Conservation (phyloP, 805 yeast species). For the Starmerella floricola region DNA sequence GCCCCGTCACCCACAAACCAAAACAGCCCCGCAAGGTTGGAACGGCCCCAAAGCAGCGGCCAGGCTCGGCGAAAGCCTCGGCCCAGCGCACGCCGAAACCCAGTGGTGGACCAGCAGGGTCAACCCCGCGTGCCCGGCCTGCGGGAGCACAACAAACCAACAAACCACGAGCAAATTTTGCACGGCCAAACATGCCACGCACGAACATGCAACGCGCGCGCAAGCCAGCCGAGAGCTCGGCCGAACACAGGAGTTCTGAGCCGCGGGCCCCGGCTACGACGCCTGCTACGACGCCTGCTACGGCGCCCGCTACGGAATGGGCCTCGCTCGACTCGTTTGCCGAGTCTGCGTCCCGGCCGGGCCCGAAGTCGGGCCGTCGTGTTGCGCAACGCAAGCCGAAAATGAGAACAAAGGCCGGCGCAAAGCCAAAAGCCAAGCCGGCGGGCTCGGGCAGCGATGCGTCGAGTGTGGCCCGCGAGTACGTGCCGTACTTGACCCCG, state of each 20-base stretch:
- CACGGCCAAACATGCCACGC: too few relatives aligned
- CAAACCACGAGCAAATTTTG: too few relatives aligned
- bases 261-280: too few relatives aligned
- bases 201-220: too few relatives aligned
- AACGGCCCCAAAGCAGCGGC: too few relatives aligned
- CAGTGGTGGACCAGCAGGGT: too few relatives aligned
- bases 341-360: background rate
- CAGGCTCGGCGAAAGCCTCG: too few relatives aligned
- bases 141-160: too few relatives aligned
- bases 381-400: background rate
- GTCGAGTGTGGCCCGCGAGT: background rate
- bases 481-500: constrained; percentile 9
- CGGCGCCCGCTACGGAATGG: background rate
- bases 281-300: background rate
- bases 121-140: too few relatives aligned
- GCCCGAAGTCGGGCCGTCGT: background rate
- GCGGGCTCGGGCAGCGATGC: background rate
- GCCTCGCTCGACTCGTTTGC: background rate
- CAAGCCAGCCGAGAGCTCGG: too few relatives aligned
- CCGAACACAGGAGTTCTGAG: too few relatives aligned
- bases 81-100: too few relatives aligned
- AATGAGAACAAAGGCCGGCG: background rate
- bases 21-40: background rate
- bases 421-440: background rate
- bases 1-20: background rate